phyloP scores from a whole-genome alignment of 2,329 filamentous ascomycete species.

The Aspergillus ochraceoroseus region DNA sequence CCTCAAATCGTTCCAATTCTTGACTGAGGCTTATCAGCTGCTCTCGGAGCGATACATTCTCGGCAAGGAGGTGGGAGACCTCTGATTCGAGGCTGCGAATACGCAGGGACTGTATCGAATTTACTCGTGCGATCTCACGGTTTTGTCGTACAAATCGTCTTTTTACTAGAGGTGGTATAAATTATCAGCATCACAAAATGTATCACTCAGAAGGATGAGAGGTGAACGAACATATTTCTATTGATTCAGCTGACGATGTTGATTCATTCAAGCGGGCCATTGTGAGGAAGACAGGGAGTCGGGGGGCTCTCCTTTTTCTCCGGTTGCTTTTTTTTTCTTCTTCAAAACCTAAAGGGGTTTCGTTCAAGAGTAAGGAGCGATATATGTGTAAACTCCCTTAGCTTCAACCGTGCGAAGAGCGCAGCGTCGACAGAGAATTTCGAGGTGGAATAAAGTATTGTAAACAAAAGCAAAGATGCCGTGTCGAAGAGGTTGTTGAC shows the following conservation, averaged over 20 bases:
- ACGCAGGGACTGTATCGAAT: slow-evolving; percentile 60
- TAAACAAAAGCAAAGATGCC: slow-evolving; percentile 9
- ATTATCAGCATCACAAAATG: neutral
- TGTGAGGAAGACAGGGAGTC: slow-evolving; percentile 14
- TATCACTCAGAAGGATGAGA: neutral
- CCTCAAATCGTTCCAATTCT: slow-evolving; percentile 48
- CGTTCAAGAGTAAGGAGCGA: no score
- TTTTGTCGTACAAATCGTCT: slow-evolving; percentile 62
- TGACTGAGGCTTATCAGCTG: slow-evolving; percentile 55
- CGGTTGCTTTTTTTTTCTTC: neutral
- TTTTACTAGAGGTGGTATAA: slow-evolving; percentile 48
- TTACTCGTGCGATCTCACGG: slow-evolving; percentile 60
- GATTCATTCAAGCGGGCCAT: slow-evolving; percentile 51
- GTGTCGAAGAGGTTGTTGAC: slow-evolving; percentile 33
- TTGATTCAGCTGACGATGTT: slow-evolving; percentile 42
- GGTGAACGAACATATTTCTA: slow-evolving; percentile 43
- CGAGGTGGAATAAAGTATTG: neutral
- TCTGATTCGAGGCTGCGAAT: slow-evolving; percentile 62
- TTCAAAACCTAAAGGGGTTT: no score
- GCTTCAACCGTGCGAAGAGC: neutral
- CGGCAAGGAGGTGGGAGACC: slow-evolving; percentile 54
- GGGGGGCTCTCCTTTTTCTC: neutral
- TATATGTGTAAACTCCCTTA: no score
- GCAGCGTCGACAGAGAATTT: neutral
- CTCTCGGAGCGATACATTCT: slow-evolving; percentile 58